Percentiles rank a stretch among this genome's conserved stretches.
These are phyloP conservation scores for Quillaja saponaria DNA, from an alignment of 306 rosid species.

Conservation along the genomic window DNA sequence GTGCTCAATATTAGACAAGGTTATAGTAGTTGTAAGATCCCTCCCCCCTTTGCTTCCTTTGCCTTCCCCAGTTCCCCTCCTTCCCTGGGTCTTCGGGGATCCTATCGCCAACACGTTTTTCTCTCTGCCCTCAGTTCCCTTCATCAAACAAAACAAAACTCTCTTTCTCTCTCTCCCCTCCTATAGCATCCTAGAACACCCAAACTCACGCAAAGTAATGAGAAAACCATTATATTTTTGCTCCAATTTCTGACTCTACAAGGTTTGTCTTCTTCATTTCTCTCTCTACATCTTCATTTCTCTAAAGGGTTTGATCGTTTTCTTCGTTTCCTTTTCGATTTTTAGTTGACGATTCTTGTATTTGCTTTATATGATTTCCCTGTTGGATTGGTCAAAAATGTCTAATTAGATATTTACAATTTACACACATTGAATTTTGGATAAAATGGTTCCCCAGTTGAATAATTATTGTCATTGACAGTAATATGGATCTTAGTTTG, in stretches of 20 bases:
- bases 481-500: constrained; percentile 16
- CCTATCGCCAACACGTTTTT: constrained; percentile 64
- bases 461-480: constrained; percentile 12
- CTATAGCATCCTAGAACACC: constrained; percentile 1
- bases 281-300: constrained; percentile 8
- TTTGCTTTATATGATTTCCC: constrained; percentile 6
- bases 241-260: constrained; percentile 29
- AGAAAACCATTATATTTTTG: constrained; percentile 24
- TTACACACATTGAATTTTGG: constrained; percentile 23
- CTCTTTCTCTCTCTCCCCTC: constrained; percentile 19
- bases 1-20: constrained; percentile 5
- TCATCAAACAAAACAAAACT: constrained; percentile 11
- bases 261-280: constrained; percentile 45
- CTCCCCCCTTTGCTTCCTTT: constrained; percentile 16
- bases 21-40: background rate
- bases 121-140: constrained; percentile 53
- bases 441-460: constrained; percentile 22
- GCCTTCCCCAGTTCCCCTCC: background rate
- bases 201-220: constrained; percentile 29
- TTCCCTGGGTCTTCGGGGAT: constrained; percentile 63
- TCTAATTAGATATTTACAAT: constrained; percentile 16
- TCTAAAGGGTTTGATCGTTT: constrained; percentile 27
- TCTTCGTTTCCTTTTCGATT: constrained; percentile 6
- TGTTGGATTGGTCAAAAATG: constrained; percentile 31
- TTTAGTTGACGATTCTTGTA: constrained; percentile 2